Evolutionary conservation across 768 basidiomycete genomes (phyloP), one percentile per base, ranked within the genome.

Genomic region (Tubosaeta sp.): DNA sequence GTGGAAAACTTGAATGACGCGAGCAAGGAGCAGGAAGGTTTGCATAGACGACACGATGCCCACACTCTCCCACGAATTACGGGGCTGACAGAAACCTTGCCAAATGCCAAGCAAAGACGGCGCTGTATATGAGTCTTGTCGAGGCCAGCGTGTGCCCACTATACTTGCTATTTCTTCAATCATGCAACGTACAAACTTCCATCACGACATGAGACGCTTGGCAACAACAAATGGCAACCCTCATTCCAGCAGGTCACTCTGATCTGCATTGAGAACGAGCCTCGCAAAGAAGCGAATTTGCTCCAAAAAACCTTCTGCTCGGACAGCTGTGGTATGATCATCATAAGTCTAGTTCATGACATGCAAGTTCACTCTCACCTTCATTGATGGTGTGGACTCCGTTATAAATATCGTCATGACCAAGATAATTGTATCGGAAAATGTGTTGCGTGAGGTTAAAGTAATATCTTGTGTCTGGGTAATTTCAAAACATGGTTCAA

Each of bases 371-470:
- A 21, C 3, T 21, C 38, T 13, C 10, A 39, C 38, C 38, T 39
- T 39, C 38, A 22, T 21, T 22, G 38, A 39, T 21, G 4, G 38
- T 39, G 11, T 22, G 38, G 8, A 22, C 12, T 22, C 38, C 38
- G 6, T 39, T 16, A 39, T 22, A 21, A 14, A 32, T 11, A 39
- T 39, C 38, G 21, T n/a, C n/a, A n/a, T n/a, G n/a, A n/a, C n/a
- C 12, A 16, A 4, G 19, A 22, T 39, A 19, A 39, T 39, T n/a
- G n/a, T n/a, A n/a, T n/a, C n/a, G n/a, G n/a, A n/a, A 75, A 48
- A 77, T 77, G 53, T 76, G 70, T 30, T 55, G 57, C 18, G 77
- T 76, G 24, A 39, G 38, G 19, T 39, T 11, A 19, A 2, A 22
- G 38, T 39, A 39, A 11, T 39, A 18, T 21, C 19, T 39, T 7